Evolutionary conservation across 2,329 filamentous ascomycete genomes (phyloP), one percentile per base, ranked within the genome.

Genomic region (Xylariaceae sp.): DNA sequence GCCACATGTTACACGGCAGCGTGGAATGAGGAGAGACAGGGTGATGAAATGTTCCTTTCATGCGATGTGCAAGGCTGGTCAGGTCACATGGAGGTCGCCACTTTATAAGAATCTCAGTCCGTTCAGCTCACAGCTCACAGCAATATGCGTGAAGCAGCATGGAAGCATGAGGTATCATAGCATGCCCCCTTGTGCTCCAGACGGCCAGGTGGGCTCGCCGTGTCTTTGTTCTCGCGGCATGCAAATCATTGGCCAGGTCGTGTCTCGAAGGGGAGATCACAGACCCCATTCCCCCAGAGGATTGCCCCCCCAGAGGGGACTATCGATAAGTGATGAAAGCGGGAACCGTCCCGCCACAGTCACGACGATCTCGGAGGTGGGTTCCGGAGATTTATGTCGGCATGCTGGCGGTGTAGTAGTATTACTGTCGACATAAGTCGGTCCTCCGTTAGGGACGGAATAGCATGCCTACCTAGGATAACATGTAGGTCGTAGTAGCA

Each of bases 1-100:
- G 13, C 55, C 51, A 58, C 37, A 51, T 52, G 57, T 62, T 62
- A 58, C 60, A 60, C 57, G 53, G 53, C 62, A 58, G 55, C 51
- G 15, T 48, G 15, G 35, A 56, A 55, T 18, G 34, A 45, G 49
- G 49, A 34, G 39, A 57, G 56, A 56, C 56, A 42, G 37, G 37
- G 8, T 42, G 11, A 56, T 57, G 35, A 58, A 61, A 57, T 57
- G 30, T 57, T 61, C 61, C 54, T 47, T 55, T 6, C 23, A 49
- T 54, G 52, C 49, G 6, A 51, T 34, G 4, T 45, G 53, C 44
- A 52, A 47, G 47, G 34, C 53, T 23, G 50, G 30, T 45, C 57
- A 44, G 37, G 37, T 42, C 37, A 42, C 37, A 42, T 42, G 37
- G 8, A 13, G 37, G 37, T 42, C 11, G 11, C 37, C 37, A 30